Percentiles rank a stretch among this genome's conserved stretches.
phyloP scores from a whole-genome alignment of 1,139 yeast genomes.

The Sugiyamaella castrensis region DNA sequence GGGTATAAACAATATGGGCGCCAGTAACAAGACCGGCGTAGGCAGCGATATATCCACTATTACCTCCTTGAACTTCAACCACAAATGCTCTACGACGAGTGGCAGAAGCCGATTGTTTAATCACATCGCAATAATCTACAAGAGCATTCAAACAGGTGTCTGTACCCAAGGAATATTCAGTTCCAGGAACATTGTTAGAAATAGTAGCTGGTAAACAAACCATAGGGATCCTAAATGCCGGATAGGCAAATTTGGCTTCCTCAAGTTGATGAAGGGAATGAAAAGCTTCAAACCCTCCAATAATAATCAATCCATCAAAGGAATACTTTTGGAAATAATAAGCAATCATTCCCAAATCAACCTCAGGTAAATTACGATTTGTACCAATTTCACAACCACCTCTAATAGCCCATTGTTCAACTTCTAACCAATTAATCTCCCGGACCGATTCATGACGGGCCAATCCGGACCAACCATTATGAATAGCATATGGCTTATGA shows the following conservation, averaged over 20 bases:
- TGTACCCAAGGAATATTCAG: conserved; percentile 89
- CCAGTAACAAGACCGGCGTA: conserved; percentile 88
- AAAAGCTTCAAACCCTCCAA: conserved; percentile 96
- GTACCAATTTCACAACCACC: conserved; percentile 98
- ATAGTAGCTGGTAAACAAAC: conserved; percentile 92
- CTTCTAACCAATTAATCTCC: conserved; percentile 77
- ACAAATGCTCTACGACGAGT: conserved; percentile 93
- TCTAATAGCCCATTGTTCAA: conserved; percentile 82
- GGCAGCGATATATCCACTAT: conserved; percentile 90
- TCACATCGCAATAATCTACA: conserved; percentile 89
- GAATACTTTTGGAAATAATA: conserved; percentile 81
- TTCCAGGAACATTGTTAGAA: conserved; percentile 97
- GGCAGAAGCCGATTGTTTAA: conserved; percentile 92
- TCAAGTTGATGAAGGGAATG: conserved; percentile 77
- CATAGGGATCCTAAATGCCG: conserved; percentile 92
- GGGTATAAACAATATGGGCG: conserved; percentile 88
- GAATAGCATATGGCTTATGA: conserved; percentile 81
- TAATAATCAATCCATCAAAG: conserved; percentile 80
- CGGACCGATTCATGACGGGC: conserved; percentile 74
- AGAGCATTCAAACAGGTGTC: conserved; percentile 92
- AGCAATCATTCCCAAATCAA: conserved; percentile 84
- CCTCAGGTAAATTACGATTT: conserved; percentile 77
- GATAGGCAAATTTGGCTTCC: conserved; percentile 67
- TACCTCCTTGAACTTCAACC: conserved; percentile 97
- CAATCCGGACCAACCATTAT: conserved; percentile 91